These are phyloP conservation scores for Cicer chorassanicum DNA, from an alignment of 306 rosid genomes.

Conservation along the genomic window DNA sequence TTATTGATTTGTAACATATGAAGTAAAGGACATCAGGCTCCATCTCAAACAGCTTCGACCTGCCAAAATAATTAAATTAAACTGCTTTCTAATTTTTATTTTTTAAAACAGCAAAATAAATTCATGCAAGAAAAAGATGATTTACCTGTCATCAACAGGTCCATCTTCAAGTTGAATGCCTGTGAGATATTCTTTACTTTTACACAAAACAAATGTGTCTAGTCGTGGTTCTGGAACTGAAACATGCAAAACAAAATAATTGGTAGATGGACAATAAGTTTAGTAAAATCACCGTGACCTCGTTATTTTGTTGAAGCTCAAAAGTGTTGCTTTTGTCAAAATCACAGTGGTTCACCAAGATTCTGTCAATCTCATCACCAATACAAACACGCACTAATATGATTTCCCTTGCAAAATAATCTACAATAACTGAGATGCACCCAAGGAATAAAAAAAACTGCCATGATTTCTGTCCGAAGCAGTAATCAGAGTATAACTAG, in stretches of 20 bases:
- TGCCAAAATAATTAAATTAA: conserved; percentile 39
- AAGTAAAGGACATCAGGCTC: conserved; percentile 63
- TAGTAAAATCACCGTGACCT: too few species aligned
- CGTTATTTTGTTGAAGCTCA: too few species aligned
- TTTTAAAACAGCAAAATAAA: conserved; percentile 4
- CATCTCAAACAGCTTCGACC: conserved; percentile 62
- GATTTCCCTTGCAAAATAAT: conserved; percentile 4
- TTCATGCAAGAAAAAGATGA: conserved; percentile 36
- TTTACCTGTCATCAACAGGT: conserved; percentile 74
- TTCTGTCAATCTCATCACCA: too few species aligned
- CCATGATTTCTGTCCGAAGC: background rate
- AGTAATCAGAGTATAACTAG: background rate
- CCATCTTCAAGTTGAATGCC: conserved; percentile 92
- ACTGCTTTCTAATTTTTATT: background rate
- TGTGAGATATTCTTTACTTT: conserved; percentile 76
- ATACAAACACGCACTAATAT: background rate
- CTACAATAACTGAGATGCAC: conserved; percentile 24
- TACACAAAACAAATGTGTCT: conserved; percentile 87
- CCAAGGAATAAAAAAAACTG: background rate
- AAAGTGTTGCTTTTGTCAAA: too few species aligned
- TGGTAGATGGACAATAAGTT: background rate
- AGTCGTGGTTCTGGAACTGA: conserved; percentile 79
- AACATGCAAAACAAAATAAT: conserved; percentile 31
- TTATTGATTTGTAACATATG: conserved; percentile 87
- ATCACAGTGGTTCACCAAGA: too few species aligned